Evolutionary conservation across 2,329 filamentous ascomycete genomes (phyloP).

Genomic region (Nakataea oryzae): DNA sequence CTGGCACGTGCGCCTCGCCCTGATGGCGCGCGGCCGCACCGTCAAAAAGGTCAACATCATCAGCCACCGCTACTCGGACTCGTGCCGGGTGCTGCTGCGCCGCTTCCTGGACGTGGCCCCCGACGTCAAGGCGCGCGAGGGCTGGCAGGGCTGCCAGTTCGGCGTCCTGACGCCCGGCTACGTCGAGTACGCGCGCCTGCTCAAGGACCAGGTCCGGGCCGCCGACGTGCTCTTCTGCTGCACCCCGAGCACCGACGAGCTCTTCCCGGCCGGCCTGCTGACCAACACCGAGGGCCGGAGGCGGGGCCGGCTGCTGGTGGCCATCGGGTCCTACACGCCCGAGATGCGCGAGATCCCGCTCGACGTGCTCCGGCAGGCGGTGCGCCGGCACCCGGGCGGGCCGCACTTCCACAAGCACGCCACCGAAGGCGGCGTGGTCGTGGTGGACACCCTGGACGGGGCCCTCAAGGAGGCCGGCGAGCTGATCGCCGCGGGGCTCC

Average conservation of each 20-base stretch:
- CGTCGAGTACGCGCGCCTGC: slow-evolving; percentile 52
- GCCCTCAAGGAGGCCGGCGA: slow-evolving; percentile 80
- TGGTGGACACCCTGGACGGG: slow-evolving; percentile 69
- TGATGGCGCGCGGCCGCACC: slow-evolving; percentile 60
- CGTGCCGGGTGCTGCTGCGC: slow-evolving; percentile 39
- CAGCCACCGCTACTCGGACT: slow-evolving; percentile 59
- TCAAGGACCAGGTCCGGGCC: slow-evolving; percentile 59
- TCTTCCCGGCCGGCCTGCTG: slow-evolving; percentile 66
- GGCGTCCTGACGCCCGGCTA: slow-evolving; percentile 59
- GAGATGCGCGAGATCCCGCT: slow-evolving; percentile 77
- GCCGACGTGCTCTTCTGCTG: slow-evolving; percentile 84
- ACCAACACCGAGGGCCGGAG: slow-evolving; percentile 60
- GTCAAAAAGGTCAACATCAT: slow-evolving; percentile 76
- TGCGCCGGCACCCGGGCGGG: slow-evolving; percentile 27
- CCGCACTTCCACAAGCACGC: slow-evolving; percentile 53
- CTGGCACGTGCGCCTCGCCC: slow-evolving; percentile 82
- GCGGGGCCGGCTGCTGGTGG: slow-evolving; percentile 57
- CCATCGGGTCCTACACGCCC: slow-evolving; percentile 58
- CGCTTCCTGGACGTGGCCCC: slow-evolving; percentile 32
- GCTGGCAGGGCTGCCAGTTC: slow-evolving; percentile 58
- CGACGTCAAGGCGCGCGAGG: slow-evolving; percentile 41
- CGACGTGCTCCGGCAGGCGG: slow-evolving; percentile 58
- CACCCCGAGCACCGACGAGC: slow-evolving; percentile 61
- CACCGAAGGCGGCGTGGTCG: slow-evolving; percentile 52
- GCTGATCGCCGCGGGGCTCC: slow-evolving; percentile 66